Evolutionary conservation across 495 filamentous ascomycete genomes (phyloP), one percentile per base, ranked within the genome.

Genomic region (Xylaria flabelliformis): DNA sequence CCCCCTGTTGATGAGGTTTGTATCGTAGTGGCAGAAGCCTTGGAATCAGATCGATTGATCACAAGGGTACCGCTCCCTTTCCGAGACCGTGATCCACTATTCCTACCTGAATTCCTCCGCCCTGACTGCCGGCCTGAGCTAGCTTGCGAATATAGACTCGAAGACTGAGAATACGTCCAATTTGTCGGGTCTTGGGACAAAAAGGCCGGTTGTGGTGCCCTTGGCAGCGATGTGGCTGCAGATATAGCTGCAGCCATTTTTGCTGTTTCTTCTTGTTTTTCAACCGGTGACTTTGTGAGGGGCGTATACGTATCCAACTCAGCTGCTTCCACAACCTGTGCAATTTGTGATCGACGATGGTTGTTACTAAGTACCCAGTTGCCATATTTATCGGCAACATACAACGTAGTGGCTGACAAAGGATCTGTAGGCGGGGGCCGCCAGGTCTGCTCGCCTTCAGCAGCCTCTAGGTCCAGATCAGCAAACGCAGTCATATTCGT

Each of bases 401-500:
- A 85, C 36, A 78, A 76, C 1, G 82, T 77, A 3, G 79, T 78
- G 15, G 82, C 82, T 1, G 83, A 81, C 13, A 76, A 74, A 8
- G 82, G 81, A 41, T 82, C 81, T 5, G 71, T 77, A 24, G 79
- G 74, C 15, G 83, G 80, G 8, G 82, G 83, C 9, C 83, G 77
- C 83, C 82, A 85, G 42, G 83, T 76, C 46, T 74, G 75, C 4
- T 69, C 74, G 44, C 77, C 74, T 46, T 77, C 77, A 15, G 77
- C 65, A 15, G 69, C 72, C 48, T 76, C 76, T 5, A 73, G 72
- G 17, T 83, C 80, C 42, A 74, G 58, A 53, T 85, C 81, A 13
- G 81, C 83, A 71, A 86, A 85, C 59, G 82, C 85, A 9, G 85
- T 85, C 74, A 84, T 83, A 55, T 85, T 84, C 21, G 85, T 84